phyloP scores from a whole-genome alignment of 345 rosid genomes.

The Populus simonii region DNA sequence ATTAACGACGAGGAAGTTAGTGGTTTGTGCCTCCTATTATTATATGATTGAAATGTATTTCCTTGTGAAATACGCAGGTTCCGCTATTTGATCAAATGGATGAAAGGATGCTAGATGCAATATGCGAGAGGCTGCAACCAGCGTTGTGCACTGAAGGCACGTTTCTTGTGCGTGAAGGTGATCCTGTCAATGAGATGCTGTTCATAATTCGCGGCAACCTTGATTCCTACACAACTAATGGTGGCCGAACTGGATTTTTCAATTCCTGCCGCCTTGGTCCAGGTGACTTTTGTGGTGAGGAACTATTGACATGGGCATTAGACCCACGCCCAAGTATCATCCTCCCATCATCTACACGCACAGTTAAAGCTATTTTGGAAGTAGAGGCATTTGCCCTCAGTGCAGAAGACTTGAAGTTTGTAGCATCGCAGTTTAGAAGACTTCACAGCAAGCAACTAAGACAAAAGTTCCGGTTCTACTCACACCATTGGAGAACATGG shows the following conservation, averaged over 20 bases:
- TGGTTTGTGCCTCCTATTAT: neutral
- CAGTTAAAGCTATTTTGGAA: constrained; percentile 72
- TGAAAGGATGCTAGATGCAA: constrained; percentile 86
- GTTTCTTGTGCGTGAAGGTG: constrained; percentile 79
- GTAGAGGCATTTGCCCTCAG: constrained; percentile 81
- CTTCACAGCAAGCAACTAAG: constrained; percentile 77
- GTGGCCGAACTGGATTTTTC: constrained; percentile 86
- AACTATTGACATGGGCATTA: constrained; percentile 81
- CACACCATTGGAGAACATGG: constrained; percentile 91
- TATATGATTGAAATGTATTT: neutral
- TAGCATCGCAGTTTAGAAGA: constrained; percentile 75
- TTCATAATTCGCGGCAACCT: constrained; percentile 84
- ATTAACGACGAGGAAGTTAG: neutral
- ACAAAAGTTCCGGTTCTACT: constrained; percentile 79
- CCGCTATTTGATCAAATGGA: constrained; percentile 94
- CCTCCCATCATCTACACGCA: constrained; percentile 76
- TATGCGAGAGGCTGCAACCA: constrained; percentile 83
- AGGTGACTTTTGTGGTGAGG: constrained; percentile 90
- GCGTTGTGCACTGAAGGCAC: constrained; percentile 72
- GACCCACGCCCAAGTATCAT: constrained; percentile 64
- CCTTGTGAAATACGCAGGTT: constrained; percentile 40
- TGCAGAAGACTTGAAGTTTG: constrained; percentile 77
- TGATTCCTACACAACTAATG: constrained; percentile 86
- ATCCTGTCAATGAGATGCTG: constrained; percentile 84
- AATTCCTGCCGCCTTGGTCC: constrained; percentile 78